These are phyloP conservation scores for Verticillium zaregamsianum DNA, from an alignment of 2,329 filamentous ascomycete species.

Conservation along the genomic window DNA sequence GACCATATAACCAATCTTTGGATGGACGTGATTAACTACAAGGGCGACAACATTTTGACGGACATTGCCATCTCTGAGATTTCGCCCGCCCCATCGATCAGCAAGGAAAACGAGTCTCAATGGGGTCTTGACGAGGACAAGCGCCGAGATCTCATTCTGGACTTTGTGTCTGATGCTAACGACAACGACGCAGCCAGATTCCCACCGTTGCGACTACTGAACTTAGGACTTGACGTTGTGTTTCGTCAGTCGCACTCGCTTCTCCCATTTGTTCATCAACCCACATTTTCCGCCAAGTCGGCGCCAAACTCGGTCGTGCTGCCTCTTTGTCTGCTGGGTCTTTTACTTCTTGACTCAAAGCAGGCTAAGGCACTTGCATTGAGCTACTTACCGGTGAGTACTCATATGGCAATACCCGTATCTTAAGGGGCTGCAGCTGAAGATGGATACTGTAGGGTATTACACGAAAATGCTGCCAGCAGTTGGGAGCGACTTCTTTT, in stretches of 20 bases:
- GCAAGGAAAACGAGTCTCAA: background rate
- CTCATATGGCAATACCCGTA: background rate
- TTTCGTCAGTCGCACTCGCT: background rate
- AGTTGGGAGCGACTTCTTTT: background rate
- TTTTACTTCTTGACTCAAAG: conserved; percentile 54
- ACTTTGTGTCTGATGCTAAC: background rate
- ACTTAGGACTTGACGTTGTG: background rate
- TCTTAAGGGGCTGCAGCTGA: too few relatives aligned
- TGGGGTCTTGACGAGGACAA: conserved; percentile 1
- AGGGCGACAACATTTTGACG: background rate
- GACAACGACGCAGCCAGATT: background rate
- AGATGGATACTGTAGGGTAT: too few relatives aligned
- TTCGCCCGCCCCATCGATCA: background rate
- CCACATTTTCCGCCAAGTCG: background rate
- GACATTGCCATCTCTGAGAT: background rate
- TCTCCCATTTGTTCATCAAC: background rate
- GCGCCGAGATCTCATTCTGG: background rate
- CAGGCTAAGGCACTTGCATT: conserved; percentile 22
- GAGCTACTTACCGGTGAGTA: background rate
- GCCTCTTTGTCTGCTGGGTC: conserved; percentile 53
- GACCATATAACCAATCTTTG: background rate
- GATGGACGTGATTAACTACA: background rate
- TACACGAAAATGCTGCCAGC: background rate
- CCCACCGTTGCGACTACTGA: background rate
- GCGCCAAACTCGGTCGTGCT: conserved; percentile 32